Evolutionary conservation across 805 yeast species (phyloP).

Genomic region (Kodamaea fukazawae): DNA sequence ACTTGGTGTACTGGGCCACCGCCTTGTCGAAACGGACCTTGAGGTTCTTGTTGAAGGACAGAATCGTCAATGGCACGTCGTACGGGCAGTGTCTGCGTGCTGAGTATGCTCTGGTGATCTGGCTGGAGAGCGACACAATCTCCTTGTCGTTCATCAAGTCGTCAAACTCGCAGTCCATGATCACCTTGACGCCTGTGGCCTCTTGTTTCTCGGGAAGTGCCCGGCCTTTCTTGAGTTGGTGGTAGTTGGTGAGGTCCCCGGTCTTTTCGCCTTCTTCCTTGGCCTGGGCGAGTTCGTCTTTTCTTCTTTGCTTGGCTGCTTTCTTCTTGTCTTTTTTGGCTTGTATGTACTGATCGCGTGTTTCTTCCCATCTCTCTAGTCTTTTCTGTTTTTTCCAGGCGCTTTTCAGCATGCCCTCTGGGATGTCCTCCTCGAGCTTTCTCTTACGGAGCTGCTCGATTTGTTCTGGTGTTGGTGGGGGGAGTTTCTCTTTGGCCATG

Average conservation of each 20-base stretch:
- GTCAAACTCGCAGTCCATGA: conserved; percentile 91
- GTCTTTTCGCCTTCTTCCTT: conserved; percentile 14
- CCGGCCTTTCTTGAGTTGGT: conserved; percentile 26
- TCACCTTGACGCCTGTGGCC: conserved; percentile 49
- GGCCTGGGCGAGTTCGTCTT: conserved; percentile 18
- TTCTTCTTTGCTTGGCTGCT: conserved; percentile 28
- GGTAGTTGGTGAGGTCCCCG: conserved; percentile 29
- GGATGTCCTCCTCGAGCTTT: conserved; percentile 36
- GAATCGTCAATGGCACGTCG: conserved; percentile 56
- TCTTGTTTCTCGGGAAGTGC: conserved; percentile 45
- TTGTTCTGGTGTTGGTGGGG: conserved; percentile 14
- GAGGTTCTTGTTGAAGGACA: conserved; percentile 65
- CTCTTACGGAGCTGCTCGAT: conserved; percentile 13
- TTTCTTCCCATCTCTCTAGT: conserved; percentile 56
- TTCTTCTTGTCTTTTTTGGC: conserved; percentile 55
- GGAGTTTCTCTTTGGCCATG: conserved; percentile 1
- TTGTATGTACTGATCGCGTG: conserved; percentile 58
- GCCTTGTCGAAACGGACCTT: conserved; percentile 65
- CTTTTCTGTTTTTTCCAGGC: conserved; percentile 78
- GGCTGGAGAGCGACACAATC: conserved; percentile 68
- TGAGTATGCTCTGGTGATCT: conserved; percentile 78
- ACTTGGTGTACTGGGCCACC: conserved; percentile 55
- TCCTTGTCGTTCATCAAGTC: conserved; percentile 79
- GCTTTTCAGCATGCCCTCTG: conserved; percentile 84
- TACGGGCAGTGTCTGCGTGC: conserved; percentile 62